Conservation (phyloP, 1,284 basidiomycete species). For the Cronartium ribicola region DNA sequence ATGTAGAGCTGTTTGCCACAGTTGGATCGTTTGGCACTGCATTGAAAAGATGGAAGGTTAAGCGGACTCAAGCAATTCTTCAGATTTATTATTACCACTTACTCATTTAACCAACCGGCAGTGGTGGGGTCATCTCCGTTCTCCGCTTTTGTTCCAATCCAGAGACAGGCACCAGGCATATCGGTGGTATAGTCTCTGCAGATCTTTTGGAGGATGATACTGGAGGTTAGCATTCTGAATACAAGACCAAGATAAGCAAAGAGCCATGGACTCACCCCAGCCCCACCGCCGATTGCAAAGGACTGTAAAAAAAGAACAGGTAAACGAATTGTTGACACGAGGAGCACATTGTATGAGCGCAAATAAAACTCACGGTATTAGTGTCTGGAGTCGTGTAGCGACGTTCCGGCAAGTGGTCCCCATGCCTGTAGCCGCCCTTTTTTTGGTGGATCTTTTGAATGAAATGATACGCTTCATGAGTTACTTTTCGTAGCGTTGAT, state of each 20-base stretch:
- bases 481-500: no score
- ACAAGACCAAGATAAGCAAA: no score
- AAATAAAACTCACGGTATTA: no score
- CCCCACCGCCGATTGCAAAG: no score
- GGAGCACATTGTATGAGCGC: no score
- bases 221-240: no score
- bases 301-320: no score
- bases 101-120: not conserved
- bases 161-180: not conserved
- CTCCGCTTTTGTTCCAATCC: not conserved
- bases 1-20: not conserved
- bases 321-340: no score
- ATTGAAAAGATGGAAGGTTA: not conserved
- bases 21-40: not conserved
- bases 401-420: not conserved
- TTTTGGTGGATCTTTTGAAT: no score
- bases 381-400: not conserved
- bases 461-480: no score
- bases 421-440: not conserved
- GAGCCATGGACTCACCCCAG: no score
- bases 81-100: not conserved
- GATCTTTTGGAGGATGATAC: not conserved
- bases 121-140: slow-evolving; percentile 3
- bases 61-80: not conserved
- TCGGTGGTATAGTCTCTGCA: not conserved